phyloP scores from a whole-genome alignment of 2,329 filamentous ascomycete genomes.

The Venturia asperata region DNA sequence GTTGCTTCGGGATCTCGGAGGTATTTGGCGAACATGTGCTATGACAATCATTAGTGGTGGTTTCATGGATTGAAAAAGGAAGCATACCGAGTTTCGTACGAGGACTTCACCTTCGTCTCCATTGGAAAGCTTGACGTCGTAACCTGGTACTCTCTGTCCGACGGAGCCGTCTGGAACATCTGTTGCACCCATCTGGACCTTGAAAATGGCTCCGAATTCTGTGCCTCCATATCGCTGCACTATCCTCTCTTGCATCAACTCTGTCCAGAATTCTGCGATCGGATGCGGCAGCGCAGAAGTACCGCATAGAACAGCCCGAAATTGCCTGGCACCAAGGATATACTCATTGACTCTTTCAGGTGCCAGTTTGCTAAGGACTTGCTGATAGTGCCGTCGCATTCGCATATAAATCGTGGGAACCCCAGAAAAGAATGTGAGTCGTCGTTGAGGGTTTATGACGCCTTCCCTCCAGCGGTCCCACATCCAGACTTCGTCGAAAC shows the following conservation, averaged over 20 bases:
- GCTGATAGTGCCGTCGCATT: conserved; percentile 33
- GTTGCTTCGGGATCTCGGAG: conserved; percentile 39
- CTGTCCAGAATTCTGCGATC: conserved; percentile 46
- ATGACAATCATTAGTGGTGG: conserved; percentile 10
- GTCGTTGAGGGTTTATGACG: conserved; percentile 24
- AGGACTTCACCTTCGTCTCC: conserved; percentile 45
- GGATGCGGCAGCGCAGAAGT: conserved; percentile 45
- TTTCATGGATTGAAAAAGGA: conserved; percentile 2
- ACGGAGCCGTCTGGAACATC: conserved; percentile 29
- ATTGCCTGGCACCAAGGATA: conserved; percentile 36
- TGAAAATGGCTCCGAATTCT: conserved; percentile 40
- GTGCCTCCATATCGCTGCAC: conserved; percentile 40
- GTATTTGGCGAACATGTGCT: conserved; percentile 38
- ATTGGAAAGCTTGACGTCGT: conserved; percentile 37
- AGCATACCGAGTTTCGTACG: conserved; percentile 30
- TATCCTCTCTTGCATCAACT: conserved; percentile 38
- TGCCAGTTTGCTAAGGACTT: conserved; percentile 27
- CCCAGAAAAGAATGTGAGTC: conserved; percentile 32
- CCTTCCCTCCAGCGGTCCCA: conserved; percentile 32
- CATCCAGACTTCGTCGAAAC: conserved; percentile 32
- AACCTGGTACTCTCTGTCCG: conserved; percentile 33
- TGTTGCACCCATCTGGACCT: conserved; percentile 32
- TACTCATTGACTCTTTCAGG: conserved; percentile 33
- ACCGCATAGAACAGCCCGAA: conserved; percentile 39
- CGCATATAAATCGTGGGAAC: conserved; percentile 34